These are phyloP conservation scores for Epithemia pelagica DNA, from an alignment of 108 stramenopile species.

Conservation along the genomic window DNA sequence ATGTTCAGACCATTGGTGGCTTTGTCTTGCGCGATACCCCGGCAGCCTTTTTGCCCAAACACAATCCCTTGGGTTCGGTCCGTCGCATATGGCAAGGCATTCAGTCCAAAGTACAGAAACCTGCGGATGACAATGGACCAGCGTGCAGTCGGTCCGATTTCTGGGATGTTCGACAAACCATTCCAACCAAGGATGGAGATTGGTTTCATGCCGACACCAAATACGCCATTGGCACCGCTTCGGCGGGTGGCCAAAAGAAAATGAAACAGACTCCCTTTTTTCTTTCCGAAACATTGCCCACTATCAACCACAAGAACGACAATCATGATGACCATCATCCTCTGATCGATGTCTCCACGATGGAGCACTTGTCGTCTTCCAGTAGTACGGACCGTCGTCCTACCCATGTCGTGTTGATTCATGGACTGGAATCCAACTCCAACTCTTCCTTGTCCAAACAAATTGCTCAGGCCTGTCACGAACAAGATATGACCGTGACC, in stretches of 20 bases:
- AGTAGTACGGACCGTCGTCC: neutral
- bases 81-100: neutral
- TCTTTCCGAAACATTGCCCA: no score
- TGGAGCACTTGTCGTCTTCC: neutral
- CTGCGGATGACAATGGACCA: neutral
- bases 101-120: neutral
- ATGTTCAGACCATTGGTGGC: conserved; percentile 51
- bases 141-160: conserved; percentile 14
- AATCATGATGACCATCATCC: neutral
- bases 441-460: conserved; percentile 44
- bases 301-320: conserved; percentile 6
- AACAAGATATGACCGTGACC: conserved; percentile 49
- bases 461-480: conserved; percentile 43
- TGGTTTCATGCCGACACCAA: conserved; percentile 71
- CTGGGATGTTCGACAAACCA: conserved; percentile 53
- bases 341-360: neutral
- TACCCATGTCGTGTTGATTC: conserved; percentile 45
- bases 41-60: neutral
- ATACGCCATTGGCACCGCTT: conserved; percentile 18
- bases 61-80: conserved; percentile 1
- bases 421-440: conserved; percentile 74
- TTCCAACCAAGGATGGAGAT: conserved; percentile 58
- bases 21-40: conserved; percentile 29
- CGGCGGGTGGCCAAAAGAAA: no score
- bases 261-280: no score